Evolutionary conservation across 441 rosid species (phyloP), one percentile per base, ranked within the genome.

Genomic region (Eruca vesicaria): DNA sequence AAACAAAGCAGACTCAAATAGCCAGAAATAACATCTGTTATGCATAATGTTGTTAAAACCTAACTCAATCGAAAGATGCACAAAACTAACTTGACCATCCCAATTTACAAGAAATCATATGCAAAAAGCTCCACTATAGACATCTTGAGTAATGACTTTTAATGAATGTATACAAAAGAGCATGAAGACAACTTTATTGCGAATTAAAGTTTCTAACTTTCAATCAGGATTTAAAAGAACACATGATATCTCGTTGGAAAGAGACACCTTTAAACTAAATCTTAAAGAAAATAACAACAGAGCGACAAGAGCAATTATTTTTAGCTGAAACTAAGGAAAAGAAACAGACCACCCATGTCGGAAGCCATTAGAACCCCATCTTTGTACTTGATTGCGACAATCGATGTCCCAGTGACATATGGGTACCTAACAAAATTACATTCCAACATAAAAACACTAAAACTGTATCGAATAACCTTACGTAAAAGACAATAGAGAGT

Each of bases 311-410:
- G 53, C 1, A 50, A 18, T 50, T 50, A 18, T 10, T 50, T 18
- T 32, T 0, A 59, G 69, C 16, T 56, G 32, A 63, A 55, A 38
- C 16, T 3, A 61, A 31, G 62, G 36, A 50, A 28, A 41, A 9
- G 9, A 20, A 69, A 69, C 83, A 43, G 66, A 93, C 99, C 97
- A 81, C 97, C 97, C 97, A 87, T 95, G 64, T 93, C 98, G 83
- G 97, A 89, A 59, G 98, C 95, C 98, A 95, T 93, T 73, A 95
- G 79, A 68, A 95, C 90, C 10, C 99, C 99, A 79, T 95, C 96
- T 72, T 89, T 90, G 73, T 90, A 95, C 86, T 95, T 95, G 77
- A 95, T 59, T 76, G 99, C 98, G 33, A 93, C 90, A 36, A 91
- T 89, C 12, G 98, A 91, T 2, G 98, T 89, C 38, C 98, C 98